These are phyloP conservation scores for Peronospora destructor DNA, from an alignment of 352 stramenopile genomes.

Conservation along the genomic window DNA sequence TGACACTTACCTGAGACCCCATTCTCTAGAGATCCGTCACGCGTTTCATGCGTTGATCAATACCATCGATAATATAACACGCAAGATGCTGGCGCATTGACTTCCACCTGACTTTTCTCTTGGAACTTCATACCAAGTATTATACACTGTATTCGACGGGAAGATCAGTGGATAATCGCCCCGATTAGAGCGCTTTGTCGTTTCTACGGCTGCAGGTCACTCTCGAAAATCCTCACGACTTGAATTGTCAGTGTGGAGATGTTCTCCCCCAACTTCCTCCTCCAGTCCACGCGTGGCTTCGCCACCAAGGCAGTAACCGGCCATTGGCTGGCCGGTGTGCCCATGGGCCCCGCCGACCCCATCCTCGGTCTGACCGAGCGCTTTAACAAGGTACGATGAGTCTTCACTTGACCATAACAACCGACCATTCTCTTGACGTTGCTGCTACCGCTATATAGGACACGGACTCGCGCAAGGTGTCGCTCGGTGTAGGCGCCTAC, in stretches of 20 bases:
- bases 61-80: slow-evolving; percentile 2
- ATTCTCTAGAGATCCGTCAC: neutral
- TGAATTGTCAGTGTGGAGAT: slow-evolving; percentile 15
- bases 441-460: slow-evolving; percentile 43
- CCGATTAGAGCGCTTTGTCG: slow-evolving; percentile 17
- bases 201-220: slow-evolving; percentile 10
- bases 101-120: neutral
- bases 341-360: slow-evolving; percentile 93
- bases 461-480: slow-evolving; percentile 91
- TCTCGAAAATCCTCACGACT: slow-evolving; percentile 20
- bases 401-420: neutral
- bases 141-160: slow-evolving; percentile 1
- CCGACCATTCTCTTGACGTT: slow-evolving; percentile 1
- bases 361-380: slow-evolving; percentile 94
- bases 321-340: slow-evolving; percentile 75
- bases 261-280: slow-evolving; percentile 27
- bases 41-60: slow-evolving; percentile 6
- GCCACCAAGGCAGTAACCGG: slow-evolving; percentile 33
- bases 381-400: slow-evolving; percentile 77
- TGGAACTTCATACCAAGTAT: neutral
- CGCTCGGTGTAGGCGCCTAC: slow-evolving; percentile 98
- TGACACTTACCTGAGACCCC: neutral
- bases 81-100: neutral
- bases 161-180: slow-evolving; percentile 16
- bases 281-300: slow-evolving; percentile 37